Base-by-base conservation (phyloP, 306 rosid species). In the Quillaja saponaria region DNA sequence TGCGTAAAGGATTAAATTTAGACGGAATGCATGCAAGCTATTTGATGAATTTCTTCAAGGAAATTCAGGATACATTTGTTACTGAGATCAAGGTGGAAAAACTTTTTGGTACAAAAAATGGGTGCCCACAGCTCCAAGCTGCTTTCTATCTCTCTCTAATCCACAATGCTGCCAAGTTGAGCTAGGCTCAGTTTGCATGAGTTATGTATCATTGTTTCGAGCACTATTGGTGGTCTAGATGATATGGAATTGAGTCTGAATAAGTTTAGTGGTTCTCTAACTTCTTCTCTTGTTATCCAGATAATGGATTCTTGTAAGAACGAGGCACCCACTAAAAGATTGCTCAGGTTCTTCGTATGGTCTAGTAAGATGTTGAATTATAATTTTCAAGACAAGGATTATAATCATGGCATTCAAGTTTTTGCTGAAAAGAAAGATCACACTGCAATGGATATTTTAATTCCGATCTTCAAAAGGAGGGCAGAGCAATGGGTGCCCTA, bases 281-380 rank as follows among this genome's bases (percentile, higher is more conserved):
- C 84, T 37, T 80, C 95, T 2, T 68, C 89, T 3, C 74, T 87
- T 54, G 97, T 90, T 20, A 61, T 66, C 53, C 88, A 80, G 56
- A 76, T 81, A 49, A 78, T 90, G 50, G 84, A 80, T 72, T 84
- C 84, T 57, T 76, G 87, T 79, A 81, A 90, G 66, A 68, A 64
- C 6, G 87, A 83, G 76, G 96, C 87, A 31, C 87, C 81, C 20
- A 71, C 80, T 58, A 78, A 94, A 71, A 85, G 90, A 63, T 35
- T 90, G 76, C 84, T 87, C n/a, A 83, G 95, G 69, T 90, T 87
- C 79, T 83, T 90, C 79, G 64, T 82, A 60, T 90, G 97, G 95
- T 83, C 90, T 14, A 61, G 53, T 58, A 81, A 74, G 80, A 81
- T 73, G 65, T 78, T 87, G 72, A 72, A 71, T 75, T 48, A 25